phyloP scores from a whole-genome alignment of 129 eudicot genomes.

The Centrapalus pauciflorus region DNA sequence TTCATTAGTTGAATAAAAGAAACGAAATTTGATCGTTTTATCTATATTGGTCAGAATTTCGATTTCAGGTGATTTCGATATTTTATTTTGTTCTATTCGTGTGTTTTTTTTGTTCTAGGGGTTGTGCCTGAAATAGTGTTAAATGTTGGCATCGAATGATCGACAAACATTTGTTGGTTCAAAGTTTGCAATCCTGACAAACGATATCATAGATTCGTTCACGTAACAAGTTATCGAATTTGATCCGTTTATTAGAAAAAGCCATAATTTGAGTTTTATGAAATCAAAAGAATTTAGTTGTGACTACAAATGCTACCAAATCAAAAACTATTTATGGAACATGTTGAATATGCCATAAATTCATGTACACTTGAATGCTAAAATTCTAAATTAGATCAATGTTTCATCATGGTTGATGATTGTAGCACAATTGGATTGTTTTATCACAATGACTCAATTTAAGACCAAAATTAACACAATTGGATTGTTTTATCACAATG shows the following conservation, averaged over 20 bases:
- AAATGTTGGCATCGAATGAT: background rate
- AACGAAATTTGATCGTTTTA: background rate
- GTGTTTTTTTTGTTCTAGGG: background rate
- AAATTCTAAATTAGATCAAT: background rate
- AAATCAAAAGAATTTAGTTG: background rate
- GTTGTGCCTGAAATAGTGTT: background rate
- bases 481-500: background rate
- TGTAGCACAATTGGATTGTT: too few relatives aligned
- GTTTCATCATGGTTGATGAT: background rate
- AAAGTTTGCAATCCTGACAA: background rate
- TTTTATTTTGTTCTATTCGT: background rate
- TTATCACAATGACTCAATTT: background rate
- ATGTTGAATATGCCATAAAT: background rate
- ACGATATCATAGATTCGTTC: background rate
- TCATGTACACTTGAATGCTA: background rate
- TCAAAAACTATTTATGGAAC: background rate
- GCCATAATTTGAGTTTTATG: background rate
- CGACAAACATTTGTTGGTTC: background rate
- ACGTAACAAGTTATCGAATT: background rate
- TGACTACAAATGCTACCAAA: background rate
- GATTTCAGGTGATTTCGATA: constrained; percentile 11
- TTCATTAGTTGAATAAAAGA: background rate
- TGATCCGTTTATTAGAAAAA: background rate
- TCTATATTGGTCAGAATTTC: background rate
- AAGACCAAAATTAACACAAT: background rate